Percentiles rank a stretch among this genome's conserved stretches.
These are phyloP conservation scores for Oryza meyeriana DNA, from an alignment of 176 grass and related monocot genomes.

Conservation along the genomic window DNA sequence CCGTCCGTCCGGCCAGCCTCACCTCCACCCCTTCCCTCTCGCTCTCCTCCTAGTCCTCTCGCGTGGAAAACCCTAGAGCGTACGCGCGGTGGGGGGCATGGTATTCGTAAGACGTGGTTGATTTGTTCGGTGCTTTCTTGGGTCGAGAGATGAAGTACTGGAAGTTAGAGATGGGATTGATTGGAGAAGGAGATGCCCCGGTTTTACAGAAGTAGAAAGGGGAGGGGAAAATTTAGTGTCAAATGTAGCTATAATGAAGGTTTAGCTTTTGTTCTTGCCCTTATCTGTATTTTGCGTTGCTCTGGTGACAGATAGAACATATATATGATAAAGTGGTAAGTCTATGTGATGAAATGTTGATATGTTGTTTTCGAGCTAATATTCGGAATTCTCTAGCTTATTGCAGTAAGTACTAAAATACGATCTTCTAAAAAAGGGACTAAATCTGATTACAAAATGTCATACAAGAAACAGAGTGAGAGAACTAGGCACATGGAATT, in stretches of 20 bases:
- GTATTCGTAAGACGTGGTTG: background rate
- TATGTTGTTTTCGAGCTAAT: background rate
- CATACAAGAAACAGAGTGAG: background rate
- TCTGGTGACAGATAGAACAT: background rate
- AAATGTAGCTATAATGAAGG: no score
- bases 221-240: background rate
- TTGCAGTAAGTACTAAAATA: background rate
- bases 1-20: no score
- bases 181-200: background rate
- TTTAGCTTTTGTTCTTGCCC: background rate
- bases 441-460: background rate
- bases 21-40: background rate
- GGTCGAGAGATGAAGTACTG: background rate
- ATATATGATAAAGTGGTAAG: background rate
- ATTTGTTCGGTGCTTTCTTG: background rate
- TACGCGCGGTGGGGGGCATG: background rate
- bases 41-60: background rate
- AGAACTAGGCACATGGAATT: background rate
- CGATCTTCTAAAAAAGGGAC: background rate
- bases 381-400: background rate
- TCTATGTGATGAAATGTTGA: background rate
- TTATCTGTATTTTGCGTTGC: background rate
- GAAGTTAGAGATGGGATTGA: background rate
- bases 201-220: background rate
- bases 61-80: background rate